Evolutionary conservation across 768 basidiomycete species (phyloP), one percentile per base, ranked within the genome.

Genomic region (Amyloporia xantha): DNA sequence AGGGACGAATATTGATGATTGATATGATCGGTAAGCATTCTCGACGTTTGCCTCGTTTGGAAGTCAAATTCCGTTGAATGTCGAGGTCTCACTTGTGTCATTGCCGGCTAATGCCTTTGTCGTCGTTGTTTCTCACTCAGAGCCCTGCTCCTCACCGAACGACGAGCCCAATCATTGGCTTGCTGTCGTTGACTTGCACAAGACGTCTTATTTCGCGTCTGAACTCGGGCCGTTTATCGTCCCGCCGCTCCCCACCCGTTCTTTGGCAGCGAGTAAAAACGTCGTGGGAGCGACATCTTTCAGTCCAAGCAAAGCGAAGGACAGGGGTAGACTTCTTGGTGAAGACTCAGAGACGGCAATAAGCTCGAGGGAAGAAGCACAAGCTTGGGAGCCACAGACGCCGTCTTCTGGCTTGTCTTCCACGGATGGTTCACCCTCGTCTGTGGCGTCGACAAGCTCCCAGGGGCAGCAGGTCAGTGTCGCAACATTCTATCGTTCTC

Each of bases 111-210:
- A n/a, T 10, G n/a, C 33, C 10, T n/a, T n/a, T 35, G 33, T 21
- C 39, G 11, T 46, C 11, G 19, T 39, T 40, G 23, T 39, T 17
- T 36, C 30, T 23, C n/a, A 43, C 26, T 44, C 49, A 84, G 79
- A 67, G 19, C 57, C 50, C 21, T 83, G 77, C 59, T 48, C 50
- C 15, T 76, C 79, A 9, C 59, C 64, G 0, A 80, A 80, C 52
- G 82, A 85, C 3, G 82, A 88, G 62, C 69, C 80, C 5, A 50
- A 57, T 2, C 86, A 89, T 54, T 76, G 77, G 69, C 66, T 69
- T 41, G 58, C 51, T 4, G 83, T 86, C 9, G 66, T 68, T 3
- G 58, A 70, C 1, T 66, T 86, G 4, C 84, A 85, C 58, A 64
- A 66, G 51, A 70, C 67, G 1, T 66, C 65, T 26, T 89, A 87